Evolutionary conservation across 2,329 filamentous ascomycete species (phyloP).

Genomic region (Fusarium sacchari): DNA sequence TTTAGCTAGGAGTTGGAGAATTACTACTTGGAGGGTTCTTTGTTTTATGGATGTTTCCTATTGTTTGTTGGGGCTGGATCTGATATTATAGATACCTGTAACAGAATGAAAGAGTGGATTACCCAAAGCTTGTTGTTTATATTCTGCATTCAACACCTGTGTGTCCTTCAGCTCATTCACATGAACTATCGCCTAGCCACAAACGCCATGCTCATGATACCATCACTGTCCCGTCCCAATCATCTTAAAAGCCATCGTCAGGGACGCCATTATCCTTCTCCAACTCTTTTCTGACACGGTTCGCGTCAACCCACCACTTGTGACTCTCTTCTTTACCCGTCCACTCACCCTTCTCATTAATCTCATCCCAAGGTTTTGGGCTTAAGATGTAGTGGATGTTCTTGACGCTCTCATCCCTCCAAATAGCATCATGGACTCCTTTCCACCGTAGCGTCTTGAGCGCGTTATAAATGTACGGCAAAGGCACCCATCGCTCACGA

Average conservation of each 20-base stretch:
- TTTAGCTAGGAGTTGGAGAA: slow-evolving; percentile 32
- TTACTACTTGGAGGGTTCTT: background rate
- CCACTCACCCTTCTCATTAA: slow-evolving; percentile 56
- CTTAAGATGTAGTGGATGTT: slow-evolving; percentile 70
- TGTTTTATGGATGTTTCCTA: background rate
- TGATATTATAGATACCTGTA: slow-evolving; percentile 36
- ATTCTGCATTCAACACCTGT: background rate
- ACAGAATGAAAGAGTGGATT: slow-evolving; percentile 26
- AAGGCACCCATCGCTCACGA: slow-evolving; percentile 63
- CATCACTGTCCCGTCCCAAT: too few species aligned
- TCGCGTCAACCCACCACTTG: slow-evolving; percentile 65
- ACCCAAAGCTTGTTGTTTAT: background rate
- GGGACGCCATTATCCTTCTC: slow-evolving; percentile 54
- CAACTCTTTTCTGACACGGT: slow-evolving; percentile 54
- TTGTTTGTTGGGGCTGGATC: background rate
- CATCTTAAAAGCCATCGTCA: slow-evolving; percentile 37
- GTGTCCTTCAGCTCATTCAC: background rate
- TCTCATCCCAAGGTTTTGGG: slow-evolving; percentile 70
- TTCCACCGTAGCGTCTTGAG: slow-evolving; percentile 68
- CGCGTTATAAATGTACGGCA: slow-evolving; percentile 71
- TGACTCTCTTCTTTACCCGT: slow-evolving; percentile 60
- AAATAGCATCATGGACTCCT: slow-evolving; percentile 64
- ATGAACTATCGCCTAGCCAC: background rate
- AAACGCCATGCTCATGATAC: background rate
- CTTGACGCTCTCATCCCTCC: slow-evolving; percentile 67